Conservation (phyloP, 2,329 filamentous ascomycete species). For the Cladosporium sp. region DNA sequence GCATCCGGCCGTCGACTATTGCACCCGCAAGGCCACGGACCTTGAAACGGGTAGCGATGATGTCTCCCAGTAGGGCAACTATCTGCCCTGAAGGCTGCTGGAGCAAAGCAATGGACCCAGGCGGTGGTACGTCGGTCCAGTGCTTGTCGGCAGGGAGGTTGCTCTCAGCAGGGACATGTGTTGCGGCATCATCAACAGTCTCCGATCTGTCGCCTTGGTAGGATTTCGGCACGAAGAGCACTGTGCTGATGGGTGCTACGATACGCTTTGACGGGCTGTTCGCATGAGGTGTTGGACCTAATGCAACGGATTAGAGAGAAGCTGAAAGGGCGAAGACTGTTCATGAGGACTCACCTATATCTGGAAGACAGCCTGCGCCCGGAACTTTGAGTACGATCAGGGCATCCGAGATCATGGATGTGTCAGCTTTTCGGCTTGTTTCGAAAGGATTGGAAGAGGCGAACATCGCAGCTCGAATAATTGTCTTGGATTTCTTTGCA, state of each 20-base stretch:
- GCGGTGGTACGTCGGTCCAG: constrained; percentile 62
- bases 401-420: constrained; percentile 59
- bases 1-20: constrained; percentile 64
- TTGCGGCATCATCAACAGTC: not conserved
- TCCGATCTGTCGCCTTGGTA: constrained; percentile 27
- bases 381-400: constrained; percentile 65
- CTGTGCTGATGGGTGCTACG: constrained; percentile 56
- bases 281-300: not conserved
- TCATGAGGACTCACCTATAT: constrained; percentile 46
- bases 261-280: not conserved
- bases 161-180: constrained; percentile 28
- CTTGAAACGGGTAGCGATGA: constrained; percentile 69
- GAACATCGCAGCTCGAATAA: constrained; percentile 32
- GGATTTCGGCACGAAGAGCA: constrained; percentile 59
- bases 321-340: too few species aligned
- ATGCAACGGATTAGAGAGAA: not conserved
- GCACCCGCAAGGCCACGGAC: constrained; percentile 56
- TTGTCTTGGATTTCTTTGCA: constrained; percentile 16
- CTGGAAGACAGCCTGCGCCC: constrained; percentile 62
- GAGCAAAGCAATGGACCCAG: constrained; percentile 61
- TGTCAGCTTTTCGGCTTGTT: not conserved
- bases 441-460: not conserved
- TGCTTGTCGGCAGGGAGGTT: constrained; percentile 58
- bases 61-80: constrained; percentile 68
- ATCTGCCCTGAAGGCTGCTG: constrained; percentile 59